Evolutionary conservation across 108 stramenopile species (phyloP).

Genomic region (Skeletonema potamos): DNA sequence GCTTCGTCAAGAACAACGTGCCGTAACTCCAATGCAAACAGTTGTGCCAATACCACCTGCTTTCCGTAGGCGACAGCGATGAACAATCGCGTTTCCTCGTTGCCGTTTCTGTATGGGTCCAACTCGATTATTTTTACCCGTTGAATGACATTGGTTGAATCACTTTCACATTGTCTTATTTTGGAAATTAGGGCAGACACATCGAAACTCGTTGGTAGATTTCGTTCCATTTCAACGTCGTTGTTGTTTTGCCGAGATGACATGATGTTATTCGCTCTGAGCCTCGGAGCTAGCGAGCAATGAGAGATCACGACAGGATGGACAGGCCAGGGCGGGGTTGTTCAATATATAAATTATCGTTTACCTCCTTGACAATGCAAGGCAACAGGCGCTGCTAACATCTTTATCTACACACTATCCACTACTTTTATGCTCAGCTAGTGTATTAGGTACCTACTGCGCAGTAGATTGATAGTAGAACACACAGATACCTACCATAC

Average conservation of each 20-base stretch:
- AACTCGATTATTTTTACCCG: slow-evolving; percentile 30
- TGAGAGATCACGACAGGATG: too few species aligned
- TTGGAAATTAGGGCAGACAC: slow-evolving; percentile 25
- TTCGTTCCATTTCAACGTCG: neutral
- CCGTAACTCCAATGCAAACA: slow-evolving; percentile 36
- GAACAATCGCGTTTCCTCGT: slow-evolving; percentile 30
- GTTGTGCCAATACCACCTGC: slow-evolving; percentile 20
- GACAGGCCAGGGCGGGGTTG: too few species aligned
- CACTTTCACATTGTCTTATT: slow-evolving; percentile 2
- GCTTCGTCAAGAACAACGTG: slow-evolving; percentile 2
- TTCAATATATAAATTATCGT: too few species aligned
- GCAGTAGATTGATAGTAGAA: too few species aligned
- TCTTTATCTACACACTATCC: too few species aligned
- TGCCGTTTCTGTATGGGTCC: slow-evolving; percentile 12
- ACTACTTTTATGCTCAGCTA: too few species aligned
- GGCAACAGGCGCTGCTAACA: too few species aligned
- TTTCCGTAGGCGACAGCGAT: slow-evolving; percentile 26
- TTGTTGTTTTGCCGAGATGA: neutral
- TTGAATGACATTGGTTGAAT: neutral
- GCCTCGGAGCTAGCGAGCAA: too few species aligned
- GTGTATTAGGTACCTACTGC: too few species aligned
- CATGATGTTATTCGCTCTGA: too few species aligned
- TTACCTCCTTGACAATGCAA: too few species aligned
- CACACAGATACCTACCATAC: too few species aligned
- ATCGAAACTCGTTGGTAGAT: slow-evolving; percentile 27